Evolutionary conservation across 768 basidiomycete genomes (phyloP), one percentile per base, ranked within the genome.

Genomic region (Kwoniella dendrophila): DNA sequence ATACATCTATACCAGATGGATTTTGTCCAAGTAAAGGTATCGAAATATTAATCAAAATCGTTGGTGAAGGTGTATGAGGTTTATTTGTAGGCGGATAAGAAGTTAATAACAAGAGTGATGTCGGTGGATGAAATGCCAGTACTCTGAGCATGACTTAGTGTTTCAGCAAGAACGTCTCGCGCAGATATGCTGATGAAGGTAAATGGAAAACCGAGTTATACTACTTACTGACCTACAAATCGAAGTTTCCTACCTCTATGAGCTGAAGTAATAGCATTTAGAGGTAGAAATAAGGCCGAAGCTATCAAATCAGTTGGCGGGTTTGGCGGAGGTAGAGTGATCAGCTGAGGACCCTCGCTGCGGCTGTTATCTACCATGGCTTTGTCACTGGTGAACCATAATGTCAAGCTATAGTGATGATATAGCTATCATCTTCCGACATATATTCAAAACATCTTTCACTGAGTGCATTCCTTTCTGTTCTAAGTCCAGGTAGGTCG

Each of bases 171-270:
- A 22, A 7, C 29, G 11, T 29, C 10, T 33, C 22, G 8, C 49
- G 30, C 7, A 14, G 7, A 29, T 5, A 27, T 27, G 49, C 6
- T 33, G 33, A 38, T 14, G 27, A 11, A 38, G 36, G 18, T 29
- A 14, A 7, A 50, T 10, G 32, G 22, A 29, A 44, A 22, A 11
- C 20, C 10, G 20, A 20, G 43, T 11, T 6, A 11, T 6, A 50
- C 22, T 24, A 66, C 70, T 43, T 44, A 71, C 72, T 74, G 72
- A 33, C 66, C 73, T 16, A 67, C 45, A 4, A 59, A 63, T 7
- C 73, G 59, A 7, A 75, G 47, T 41, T 75, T 75, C 20, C 45
- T 48, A 4, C 69, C 71, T 30, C 51, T 22, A 38, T 57, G 63
- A 5, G 30, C 24, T 14, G 22, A 33, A 1, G 24, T n/a, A n/a